phyloP scores from a whole-genome alignment of 140 eudicot species.

The Ambrosia hybrid region DNA sequence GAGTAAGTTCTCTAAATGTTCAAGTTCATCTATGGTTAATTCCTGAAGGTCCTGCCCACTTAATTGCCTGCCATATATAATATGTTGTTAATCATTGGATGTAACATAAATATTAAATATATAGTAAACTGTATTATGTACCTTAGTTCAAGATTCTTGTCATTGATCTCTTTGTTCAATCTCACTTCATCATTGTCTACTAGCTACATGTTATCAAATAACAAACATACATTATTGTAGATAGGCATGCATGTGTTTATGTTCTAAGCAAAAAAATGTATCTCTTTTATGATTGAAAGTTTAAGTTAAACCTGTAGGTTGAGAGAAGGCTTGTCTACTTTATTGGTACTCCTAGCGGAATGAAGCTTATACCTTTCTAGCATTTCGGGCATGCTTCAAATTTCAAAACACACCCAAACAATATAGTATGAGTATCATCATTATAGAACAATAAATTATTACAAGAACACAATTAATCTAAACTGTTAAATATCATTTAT shows the following conservation, averaged over 20 bases:
- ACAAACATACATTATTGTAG: not conserved
- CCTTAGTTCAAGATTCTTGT: conserved; percentile 54
- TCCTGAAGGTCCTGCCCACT: conserved; percentile 61
- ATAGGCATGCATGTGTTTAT: not conserved
- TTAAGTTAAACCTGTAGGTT: conserved; percentile 40
- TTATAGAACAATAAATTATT: no score
- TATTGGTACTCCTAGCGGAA: conserved; percentile 27
- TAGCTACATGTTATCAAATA: conserved; percentile 29
- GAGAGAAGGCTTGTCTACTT: conserved; percentile 29
- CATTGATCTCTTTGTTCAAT: conserved; percentile 44
- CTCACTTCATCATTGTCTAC: conserved; percentile 28
- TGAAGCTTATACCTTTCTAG: conserved; percentile 49
- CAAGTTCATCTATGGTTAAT: conserved; percentile 49
- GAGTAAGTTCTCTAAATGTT: conserved; percentile 48
- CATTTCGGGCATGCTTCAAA: conserved; percentile 43
- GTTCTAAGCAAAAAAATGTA: no score
- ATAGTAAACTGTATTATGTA: not conserved
- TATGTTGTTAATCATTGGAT: not conserved
- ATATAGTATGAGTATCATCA: not conserved
- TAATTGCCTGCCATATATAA: conserved; percentile 37
- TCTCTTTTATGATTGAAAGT: not conserved
- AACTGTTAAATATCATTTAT: no score
- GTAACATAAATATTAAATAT: not conserved
- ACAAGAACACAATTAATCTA: no score
- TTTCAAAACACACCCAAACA: conserved; percentile 25